Evolutionary conservation across 2,329 filamentous ascomycete species (phyloP).

Genomic region (Colletotrichum gloeosporioides): DNA sequence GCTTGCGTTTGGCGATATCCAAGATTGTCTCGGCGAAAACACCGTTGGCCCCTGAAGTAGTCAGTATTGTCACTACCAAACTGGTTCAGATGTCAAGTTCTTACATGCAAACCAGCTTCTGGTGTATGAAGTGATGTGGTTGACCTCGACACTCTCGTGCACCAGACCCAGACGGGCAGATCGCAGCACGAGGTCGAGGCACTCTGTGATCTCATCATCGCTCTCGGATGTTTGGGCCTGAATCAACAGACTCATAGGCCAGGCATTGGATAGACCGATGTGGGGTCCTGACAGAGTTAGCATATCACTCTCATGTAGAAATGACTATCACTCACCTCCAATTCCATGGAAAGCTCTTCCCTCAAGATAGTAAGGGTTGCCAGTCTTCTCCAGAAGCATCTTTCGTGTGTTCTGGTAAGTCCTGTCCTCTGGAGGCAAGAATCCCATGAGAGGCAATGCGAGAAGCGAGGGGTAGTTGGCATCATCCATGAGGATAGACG

Average conservation of each 20-base stretch:
- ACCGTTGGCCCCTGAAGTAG: conserved; percentile 77
- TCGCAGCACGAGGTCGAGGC: conserved; percentile 75
- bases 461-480: conserved; percentile 86
- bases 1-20: conserved; percentile 87
- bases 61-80: background rate
- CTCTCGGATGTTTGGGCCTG: conserved; percentile 89
- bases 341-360: conserved; percentile 85
- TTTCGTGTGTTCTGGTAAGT: conserved; percentile 88
- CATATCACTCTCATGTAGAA: background rate
- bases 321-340: conserved; percentile 65
- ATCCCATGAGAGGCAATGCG: conserved; percentile 80
- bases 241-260: conserved; percentile 94
- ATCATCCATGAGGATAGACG: conserved; percentile 85
- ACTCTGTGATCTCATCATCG: conserved; percentile 80
- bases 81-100: conserved; percentile 14
- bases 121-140: conserved; percentile 71
- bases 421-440: conserved; percentile 66
- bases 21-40: conserved; percentile 94
- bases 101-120: conserved; percentile 88
- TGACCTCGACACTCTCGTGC: conserved; percentile 91
- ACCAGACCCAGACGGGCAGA: conserved; percentile 81
- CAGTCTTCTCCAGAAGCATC: conserved; percentile 73
- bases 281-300: conserved; percentile 52
- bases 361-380: conserved; percentile 88
- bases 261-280: conserved; percentile 87